These are phyloP conservation scores for Ambrosiella xylebori DNA, from an alignment of 2,329 filamentous ascomycete species.

Conservation along the genomic window DNA sequence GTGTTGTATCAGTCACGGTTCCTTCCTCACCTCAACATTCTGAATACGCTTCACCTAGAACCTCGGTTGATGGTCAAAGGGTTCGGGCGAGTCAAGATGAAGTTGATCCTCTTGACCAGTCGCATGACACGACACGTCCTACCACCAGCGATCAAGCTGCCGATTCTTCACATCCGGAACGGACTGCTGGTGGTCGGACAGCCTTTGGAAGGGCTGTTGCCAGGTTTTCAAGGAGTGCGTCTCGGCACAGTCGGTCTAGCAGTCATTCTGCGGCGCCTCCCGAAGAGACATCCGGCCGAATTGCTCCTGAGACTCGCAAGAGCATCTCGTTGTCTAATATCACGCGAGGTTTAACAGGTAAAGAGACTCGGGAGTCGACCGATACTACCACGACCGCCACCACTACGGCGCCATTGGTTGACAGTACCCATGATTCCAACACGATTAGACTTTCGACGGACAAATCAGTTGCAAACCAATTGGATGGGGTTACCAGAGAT, in stretches of 20 bases:
- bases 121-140: not conserved
- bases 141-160: slow-evolving; percentile 1
- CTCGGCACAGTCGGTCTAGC: slow-evolving; percentile 12
- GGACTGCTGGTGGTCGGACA: slow-evolving; percentile 1
- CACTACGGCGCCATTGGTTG: no score
- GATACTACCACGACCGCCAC: no score
- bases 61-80: slow-evolving; percentile 3
- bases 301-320: slow-evolving; percentile 8
- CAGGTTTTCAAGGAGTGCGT: slow-evolving; percentile 12
- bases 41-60: slow-evolving; percentile 4
- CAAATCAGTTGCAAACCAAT: no score
- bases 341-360: slow-evolving; percentile 5
- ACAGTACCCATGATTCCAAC: no score
- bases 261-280: slow-evolving; percentile 5
- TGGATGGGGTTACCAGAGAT: not conserved
- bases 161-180: not conserved
- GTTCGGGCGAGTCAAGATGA: slow-evolving; percentile 7
- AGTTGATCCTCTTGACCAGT: not conserved
- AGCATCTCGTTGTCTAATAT: slow-evolving; percentile 11
- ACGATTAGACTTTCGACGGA: no score
- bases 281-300: not conserved
- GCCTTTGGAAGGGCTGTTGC: slow-evolving; percentile 10
- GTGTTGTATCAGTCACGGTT: not conserved
- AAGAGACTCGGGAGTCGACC: slow-evolving; percentile 5
- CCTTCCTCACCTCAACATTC: not conserved